Conservation (phyloP, 768 basidiomycete genomes). For the Pulveroboletus sp. region DNA sequence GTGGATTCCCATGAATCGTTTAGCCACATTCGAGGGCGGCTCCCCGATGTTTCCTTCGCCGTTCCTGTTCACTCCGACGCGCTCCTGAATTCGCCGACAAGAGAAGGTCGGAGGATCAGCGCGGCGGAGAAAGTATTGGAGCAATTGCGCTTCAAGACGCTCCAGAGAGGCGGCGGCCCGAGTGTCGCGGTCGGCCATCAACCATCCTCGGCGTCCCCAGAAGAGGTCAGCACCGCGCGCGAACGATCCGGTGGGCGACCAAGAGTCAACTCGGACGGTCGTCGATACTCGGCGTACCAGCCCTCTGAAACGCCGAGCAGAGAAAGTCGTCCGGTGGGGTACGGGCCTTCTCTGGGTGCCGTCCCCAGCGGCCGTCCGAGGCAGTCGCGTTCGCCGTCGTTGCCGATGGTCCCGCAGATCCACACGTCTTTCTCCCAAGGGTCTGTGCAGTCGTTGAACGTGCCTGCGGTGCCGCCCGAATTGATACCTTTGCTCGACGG, state of each 20-base stretch:
- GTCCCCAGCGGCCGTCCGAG: conserved; percentile 43
- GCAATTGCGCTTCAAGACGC: conserved; percentile 54
- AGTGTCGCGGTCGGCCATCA: conserved; percentile 14
- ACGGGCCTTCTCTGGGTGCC: conserved; percentile 21
- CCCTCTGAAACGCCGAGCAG: conserved; percentile 22
- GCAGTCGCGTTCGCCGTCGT: conserved; percentile 57
- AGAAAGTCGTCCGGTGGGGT: conserved; percentile 21
- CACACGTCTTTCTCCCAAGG: conserved; percentile 25
- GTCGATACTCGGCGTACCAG: conserved; percentile 21
- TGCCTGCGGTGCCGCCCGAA: conserved; percentile 44
- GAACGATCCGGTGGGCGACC: conserved; percentile 23
- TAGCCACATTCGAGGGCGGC: conserved; percentile 20
- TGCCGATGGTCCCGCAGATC: conserved; percentile 38
- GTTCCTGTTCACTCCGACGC: conserved; percentile 18
- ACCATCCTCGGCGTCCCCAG: conserved; percentile 14
- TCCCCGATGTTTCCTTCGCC: conserved; percentile 20
- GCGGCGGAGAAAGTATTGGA: conserved; percentile 69
- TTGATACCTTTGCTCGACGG: conserved; percentile 71
- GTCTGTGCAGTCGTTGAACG: conserved; percentile 18
- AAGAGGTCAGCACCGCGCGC: conserved; percentile 10
- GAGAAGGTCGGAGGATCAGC: conserved; percentile 49
- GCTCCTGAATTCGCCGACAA: conserved; percentile 24
- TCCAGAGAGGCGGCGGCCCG: conserved; percentile 41
- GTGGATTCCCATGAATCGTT: conserved; percentile 13
- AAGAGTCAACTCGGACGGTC: conserved; percentile 30